A percentile compares a stretch with the other conserved stretches of the same genome.
Evolutionary conservation across 208 protist species (phyloP).

Genomic region (Crithidia bombi): DNA sequence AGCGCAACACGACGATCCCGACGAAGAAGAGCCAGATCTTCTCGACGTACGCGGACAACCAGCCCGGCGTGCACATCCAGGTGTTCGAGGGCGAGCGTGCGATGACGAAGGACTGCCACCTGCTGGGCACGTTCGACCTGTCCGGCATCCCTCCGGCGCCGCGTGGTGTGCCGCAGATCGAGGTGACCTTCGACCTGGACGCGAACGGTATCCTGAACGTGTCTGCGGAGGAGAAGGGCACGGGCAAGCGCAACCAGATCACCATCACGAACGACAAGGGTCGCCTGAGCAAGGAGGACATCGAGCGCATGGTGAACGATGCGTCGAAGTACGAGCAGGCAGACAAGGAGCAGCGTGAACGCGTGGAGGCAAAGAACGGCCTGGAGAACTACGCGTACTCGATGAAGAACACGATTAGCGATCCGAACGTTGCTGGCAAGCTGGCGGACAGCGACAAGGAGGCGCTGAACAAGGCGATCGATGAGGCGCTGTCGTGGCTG

Average conservation of each 20-base stretch:
- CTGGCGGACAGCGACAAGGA: conserved; percentile 51
- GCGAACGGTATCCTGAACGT: conserved; percentile 98
- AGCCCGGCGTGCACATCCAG: conserved; percentile 91
- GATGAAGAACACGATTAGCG: conserved; percentile 64
- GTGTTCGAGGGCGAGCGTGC: conserved; percentile 95
- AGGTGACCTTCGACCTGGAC: conserved; percentile 99
- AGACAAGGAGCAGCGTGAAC: conserved; percentile 83
- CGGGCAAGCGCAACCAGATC: conserved; percentile 85
- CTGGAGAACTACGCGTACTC: conserved; percentile 91
- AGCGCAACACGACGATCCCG: conserved; percentile 85
- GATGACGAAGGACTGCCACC: conserved; percentile 93
- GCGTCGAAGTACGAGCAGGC: conserved; percentile 94
- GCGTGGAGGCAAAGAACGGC: conserved; percentile 93
- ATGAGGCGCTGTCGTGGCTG: conserved; percentile 56
- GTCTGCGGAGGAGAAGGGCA: conserved; percentile 92
- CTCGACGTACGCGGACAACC: conserved; percentile 87
- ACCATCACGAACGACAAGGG: conserved; percentile 97
- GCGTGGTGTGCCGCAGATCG: conserved; percentile 96
- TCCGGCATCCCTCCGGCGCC: conserved; percentile 76
- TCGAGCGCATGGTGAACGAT: conserved; percentile 96
- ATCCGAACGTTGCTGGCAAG: conserved; percentile 55
- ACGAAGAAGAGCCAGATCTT: conserved; percentile 87
- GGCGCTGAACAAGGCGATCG: conserved; percentile 44
- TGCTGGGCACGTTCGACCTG: conserved; percentile 95
- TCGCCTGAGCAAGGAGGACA: conserved; percentile 94